These are phyloP conservation scores for Trichoderma reesei DNA, from an alignment of 495 filamentous ascomycete genomes.

Conservation along the genomic window DNA sequence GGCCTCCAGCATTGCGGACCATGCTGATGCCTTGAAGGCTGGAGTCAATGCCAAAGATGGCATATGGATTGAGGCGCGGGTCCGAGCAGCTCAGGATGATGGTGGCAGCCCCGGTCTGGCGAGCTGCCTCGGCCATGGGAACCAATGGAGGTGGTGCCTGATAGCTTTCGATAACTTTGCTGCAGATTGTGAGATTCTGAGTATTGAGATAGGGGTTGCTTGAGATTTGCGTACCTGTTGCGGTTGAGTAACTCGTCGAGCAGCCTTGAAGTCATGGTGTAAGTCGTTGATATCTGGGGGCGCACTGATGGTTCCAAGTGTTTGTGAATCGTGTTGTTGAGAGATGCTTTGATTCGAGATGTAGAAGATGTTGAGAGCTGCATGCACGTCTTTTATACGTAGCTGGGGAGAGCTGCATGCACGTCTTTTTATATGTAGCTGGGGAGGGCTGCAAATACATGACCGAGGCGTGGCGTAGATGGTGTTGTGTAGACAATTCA, in stretches of 20 bases:
- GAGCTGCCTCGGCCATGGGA: background rate
- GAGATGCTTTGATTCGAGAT: too few relatives aligned
- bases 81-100: slow-evolving; percentile 21
- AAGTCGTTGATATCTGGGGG: too few relatives aligned
- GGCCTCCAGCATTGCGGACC: slow-evolving; percentile 24
- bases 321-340: too few relatives aligned
- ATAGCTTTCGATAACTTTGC: background rate
- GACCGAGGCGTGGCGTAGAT: too few relatives aligned
- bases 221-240: background rate
- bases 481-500: too few relatives aligned
- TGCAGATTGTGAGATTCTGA: background rate
- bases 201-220: too few relatives aligned
- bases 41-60: slow-evolving; percentile 22
- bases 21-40: slow-evolving; percentile 20
- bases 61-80: slow-evolving; percentile 24
- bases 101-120: slow-evolving; percentile 8
- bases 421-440: too few relatives aligned
- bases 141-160: background rate
- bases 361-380: too few relatives aligned
- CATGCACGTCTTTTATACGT: too few relatives aligned
- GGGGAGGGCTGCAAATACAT: too few relatives aligned
- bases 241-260: background rate
- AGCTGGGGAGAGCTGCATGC: background rate
- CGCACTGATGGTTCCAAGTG: too few relatives aligned
- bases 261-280: background rate